Percentiles rank a stretch among this genome's conserved stretches.
phyloP scores from a whole-genome alignment of 2,329 filamentous ascomycete species.

The Paraconiothyrium brasiliense region DNA sequence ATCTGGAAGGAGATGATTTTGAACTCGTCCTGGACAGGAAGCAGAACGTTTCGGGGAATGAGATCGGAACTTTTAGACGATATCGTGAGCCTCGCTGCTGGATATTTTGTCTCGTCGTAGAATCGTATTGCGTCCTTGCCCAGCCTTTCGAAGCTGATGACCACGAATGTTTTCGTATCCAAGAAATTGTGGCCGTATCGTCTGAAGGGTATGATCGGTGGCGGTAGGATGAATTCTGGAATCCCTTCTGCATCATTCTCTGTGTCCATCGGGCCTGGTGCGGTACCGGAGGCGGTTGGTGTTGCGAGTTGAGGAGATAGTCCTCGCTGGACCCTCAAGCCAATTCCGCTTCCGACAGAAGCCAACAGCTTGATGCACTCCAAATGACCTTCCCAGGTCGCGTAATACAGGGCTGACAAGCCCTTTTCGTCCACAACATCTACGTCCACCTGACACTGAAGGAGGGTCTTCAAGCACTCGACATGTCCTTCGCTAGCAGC shows the following conservation, averaged over 20 bases:
- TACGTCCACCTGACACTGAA: conserved; percentile 80
- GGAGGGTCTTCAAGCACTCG: conserved; percentile 80
- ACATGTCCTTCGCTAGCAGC: conserved; percentile 96
- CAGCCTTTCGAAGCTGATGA: conserved; percentile 85
- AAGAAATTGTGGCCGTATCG: conserved; percentile 98
- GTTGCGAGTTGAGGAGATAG: conserved; percentile 55
- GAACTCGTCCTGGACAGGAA: conserved; percentile 96
- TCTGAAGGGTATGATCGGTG: conserved; percentile 92
- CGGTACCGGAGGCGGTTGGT: conserved; percentile 46
- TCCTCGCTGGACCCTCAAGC: conserved; percentile 43
- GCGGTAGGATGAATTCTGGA: conserved; percentile 88
- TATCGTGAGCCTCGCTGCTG: conserved; percentile 91
- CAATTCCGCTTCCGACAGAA: conserved; percentile 55
- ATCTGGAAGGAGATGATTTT: conserved; percentile 95
- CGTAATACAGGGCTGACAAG: conserved; percentile 96
- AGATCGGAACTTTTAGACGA: conserved; percentile 96
- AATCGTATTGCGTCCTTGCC: conserved; percentile 84
- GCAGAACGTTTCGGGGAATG: conserved; percentile 93
- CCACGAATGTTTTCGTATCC: conserved; percentile 95
- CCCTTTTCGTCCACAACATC: conserved; percentile 90
- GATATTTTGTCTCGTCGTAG: conserved; percentile 96
- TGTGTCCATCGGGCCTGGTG: conserved; percentile 61
- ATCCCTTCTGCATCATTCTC: conserved; percentile 86
- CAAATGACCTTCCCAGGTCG: conserved; percentile 95
- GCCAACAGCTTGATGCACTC: conserved; percentile 92